Evolutionary conservation across 2,329 filamentous ascomycete genomes (phyloP).

Genomic region (Fusarium aywerte): DNA sequence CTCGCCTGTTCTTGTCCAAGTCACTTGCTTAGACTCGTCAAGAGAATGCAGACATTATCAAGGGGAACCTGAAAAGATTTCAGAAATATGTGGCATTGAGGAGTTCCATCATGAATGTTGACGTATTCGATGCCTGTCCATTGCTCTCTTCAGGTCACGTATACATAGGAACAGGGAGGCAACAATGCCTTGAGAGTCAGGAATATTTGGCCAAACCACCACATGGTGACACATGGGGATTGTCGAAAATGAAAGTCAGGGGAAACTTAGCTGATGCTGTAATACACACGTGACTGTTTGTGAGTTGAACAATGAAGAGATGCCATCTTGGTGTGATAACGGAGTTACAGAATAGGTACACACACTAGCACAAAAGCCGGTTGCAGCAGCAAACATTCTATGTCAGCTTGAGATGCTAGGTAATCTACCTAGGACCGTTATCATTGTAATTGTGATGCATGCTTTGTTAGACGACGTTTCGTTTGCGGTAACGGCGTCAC

Average conservation of each 20-base stretch:
- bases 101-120: background rate
- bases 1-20: constrained; percentile 5
- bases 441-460: constrained; percentile 12
- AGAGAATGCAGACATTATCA: background rate
- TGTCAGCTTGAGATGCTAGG: background rate
- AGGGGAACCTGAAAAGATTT: background rate
- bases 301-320: constrained; percentile 7
- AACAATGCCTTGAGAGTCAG: constrained; percentile 1
- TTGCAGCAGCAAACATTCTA: constrained; percentile 1
- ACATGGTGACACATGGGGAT: constrained; percentile 7
- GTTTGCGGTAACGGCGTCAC: constrained; percentile 25
- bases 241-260: background rate
- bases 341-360: background rate
- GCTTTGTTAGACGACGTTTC: constrained; percentile 28
- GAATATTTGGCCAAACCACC: constrained; percentile 20
- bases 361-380: background rate
- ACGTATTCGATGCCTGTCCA: background rate
- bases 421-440: background rate
- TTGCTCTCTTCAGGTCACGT: background rate
- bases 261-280: background rate
- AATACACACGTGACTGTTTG: constrained; percentile 5
- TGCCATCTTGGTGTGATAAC: constrained; percentile 6
- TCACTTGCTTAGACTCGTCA: background rate
- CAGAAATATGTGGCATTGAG: background rate
- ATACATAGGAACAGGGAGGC: background rate